Percentiles rank a stretch among this genome's conserved stretches.
phyloP scores from a whole-genome alignment of 1,284 basidiomycete genomes.

The Psilocybe mexicana region DNA sequence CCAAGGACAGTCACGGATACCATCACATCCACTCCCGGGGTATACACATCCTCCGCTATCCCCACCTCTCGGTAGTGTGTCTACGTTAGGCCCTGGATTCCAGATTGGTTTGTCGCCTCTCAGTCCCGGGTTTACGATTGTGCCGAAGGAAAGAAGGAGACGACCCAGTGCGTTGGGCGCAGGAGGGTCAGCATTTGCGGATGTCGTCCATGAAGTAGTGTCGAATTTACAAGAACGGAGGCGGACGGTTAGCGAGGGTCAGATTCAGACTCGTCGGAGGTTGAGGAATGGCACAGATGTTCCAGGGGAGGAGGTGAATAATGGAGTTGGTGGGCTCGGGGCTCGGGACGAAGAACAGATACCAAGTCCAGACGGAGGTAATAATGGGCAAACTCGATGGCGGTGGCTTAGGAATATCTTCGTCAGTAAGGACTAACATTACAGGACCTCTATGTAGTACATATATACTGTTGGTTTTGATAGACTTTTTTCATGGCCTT shows the following conservation, averaged over 20 bases:
- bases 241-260: conserved; percentile 52
- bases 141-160: conserved; percentile 53
- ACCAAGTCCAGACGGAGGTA: background rate
- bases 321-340: conserved; percentile 3
- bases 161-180: conserved; percentile 36
- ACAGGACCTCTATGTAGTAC: background rate
- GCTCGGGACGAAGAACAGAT: background rate
- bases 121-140: conserved; percentile 70
- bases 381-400: conserved; percentile 28
- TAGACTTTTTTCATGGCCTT: background rate
- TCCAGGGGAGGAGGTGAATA: conserved; percentile 8
- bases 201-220: conserved; percentile 25
- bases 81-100: conserved; percentile 53
- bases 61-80: conserved; percentile 34
- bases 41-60: conserved; percentile 21
- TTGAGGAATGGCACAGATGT: conserved; percentile 11
- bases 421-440: conserved; percentile 13
- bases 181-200: conserved; percentile 23
- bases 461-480: background rate
- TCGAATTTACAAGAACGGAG: conserved; percentile 33
- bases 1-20: conserved; percentile 16
- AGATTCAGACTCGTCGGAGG: conserved; percentile 26
- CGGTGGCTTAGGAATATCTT: conserved; percentile 36
- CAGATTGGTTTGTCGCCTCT: conserved; percentile 73
- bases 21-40: conserved; percentile 17